Evolutionary conservation across 2,329 filamentous ascomycete species (phyloP).

Genomic region (Monosporascus sp.): DNA sequence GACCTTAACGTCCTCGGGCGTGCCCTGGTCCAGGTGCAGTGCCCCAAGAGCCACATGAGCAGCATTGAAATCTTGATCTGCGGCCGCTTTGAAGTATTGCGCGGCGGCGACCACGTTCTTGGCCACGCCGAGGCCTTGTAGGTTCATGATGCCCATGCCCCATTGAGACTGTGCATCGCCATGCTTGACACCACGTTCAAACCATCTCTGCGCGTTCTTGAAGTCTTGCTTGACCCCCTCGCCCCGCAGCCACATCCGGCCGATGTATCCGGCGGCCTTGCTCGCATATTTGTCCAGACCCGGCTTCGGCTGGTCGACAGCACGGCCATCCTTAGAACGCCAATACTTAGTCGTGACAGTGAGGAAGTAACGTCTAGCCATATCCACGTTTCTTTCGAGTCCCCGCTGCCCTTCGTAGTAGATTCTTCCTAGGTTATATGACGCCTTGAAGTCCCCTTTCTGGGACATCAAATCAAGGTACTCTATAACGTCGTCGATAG

Average conservation of each 20-base stretch:
- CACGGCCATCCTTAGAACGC: slow-evolving; percentile 66
- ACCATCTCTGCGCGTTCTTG: slow-evolving; percentile 73
- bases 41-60: slow-evolving; percentile 79
- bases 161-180: slow-evolving; percentile 82
- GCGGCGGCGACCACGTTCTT: slow-evolving; percentile 68
- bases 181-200: slow-evolving; percentile 68
- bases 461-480: slow-evolving; percentile 87
- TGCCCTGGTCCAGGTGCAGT: slow-evolving; percentile 80
- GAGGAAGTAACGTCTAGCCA: slow-evolving; percentile 76
- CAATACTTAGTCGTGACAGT: slow-evolving; percentile 77
- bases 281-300: slow-evolving; percentile 73
- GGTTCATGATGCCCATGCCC: slow-evolving; percentile 75
- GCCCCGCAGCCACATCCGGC: slow-evolving; percentile 83
- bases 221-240: slow-evolving; percentile 80
- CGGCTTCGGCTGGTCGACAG: slow-evolving; percentile 62
- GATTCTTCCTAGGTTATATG: slow-evolving; percentile 77
- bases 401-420: slow-evolving; percentile 83
- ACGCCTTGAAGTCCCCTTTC: slow-evolving; percentile 83
- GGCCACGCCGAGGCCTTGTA: slow-evolving; percentile 66
- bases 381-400: slow-evolving; percentile 65
- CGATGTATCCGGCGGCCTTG: slow-evolving; percentile 82
- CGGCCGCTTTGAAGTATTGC: slow-evolving; percentile 70
- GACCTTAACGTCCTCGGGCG: slow-evolving; percentile 61
- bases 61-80: slow-evolving; percentile 74
- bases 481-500: slow-evolving; percentile 89